phyloP scores from a whole-genome alignment of 148 eudicot genomes.

The Camellia lanceoleosa region DNA sequence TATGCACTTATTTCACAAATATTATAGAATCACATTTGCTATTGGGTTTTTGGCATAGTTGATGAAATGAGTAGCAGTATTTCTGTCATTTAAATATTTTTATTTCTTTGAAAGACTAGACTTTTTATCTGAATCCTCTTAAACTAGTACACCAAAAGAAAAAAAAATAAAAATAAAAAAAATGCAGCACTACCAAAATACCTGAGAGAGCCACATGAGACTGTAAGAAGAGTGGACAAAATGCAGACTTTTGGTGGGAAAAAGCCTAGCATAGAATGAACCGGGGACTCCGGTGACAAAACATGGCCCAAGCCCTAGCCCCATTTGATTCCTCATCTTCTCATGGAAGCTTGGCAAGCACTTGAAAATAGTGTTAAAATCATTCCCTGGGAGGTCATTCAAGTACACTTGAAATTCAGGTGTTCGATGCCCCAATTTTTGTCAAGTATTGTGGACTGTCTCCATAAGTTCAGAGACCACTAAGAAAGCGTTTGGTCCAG shows the following conservation, averaged over 20 bases:
- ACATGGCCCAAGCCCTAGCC: constrained; percentile 15
- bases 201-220: constrained; percentile 75
- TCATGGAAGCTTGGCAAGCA: constrained; percentile 27
- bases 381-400: constrained; percentile 58
- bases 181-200: not conserved
- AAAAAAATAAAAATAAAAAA: not conserved
- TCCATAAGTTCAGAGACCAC: constrained; percentile 28
- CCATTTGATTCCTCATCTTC: constrained; percentile 13
- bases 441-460: constrained; percentile 19
- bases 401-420: constrained; percentile 47
- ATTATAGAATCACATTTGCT: too few relatives aligned
- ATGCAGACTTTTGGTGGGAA: constrained; percentile 46
- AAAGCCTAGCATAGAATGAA: constrained; percentile 64
- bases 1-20: too few relatives aligned
- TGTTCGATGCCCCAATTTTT: not conserved
- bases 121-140: too few relatives aligned
- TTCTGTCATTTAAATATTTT: too few relatives aligned
- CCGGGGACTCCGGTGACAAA: constrained; percentile 55
- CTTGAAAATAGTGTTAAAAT: constrained; percentile 48
- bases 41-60: too few relatives aligned
- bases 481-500: constrained; percentile 51
- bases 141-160: not conserved
- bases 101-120: too few relatives aligned
- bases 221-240: constrained; percentile 70
- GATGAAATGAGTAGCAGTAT: too few relatives aligned